phyloP scores from a whole-genome alignment of 129 eudicot genomes.

The carrot (Daucus carota) region DNA sequence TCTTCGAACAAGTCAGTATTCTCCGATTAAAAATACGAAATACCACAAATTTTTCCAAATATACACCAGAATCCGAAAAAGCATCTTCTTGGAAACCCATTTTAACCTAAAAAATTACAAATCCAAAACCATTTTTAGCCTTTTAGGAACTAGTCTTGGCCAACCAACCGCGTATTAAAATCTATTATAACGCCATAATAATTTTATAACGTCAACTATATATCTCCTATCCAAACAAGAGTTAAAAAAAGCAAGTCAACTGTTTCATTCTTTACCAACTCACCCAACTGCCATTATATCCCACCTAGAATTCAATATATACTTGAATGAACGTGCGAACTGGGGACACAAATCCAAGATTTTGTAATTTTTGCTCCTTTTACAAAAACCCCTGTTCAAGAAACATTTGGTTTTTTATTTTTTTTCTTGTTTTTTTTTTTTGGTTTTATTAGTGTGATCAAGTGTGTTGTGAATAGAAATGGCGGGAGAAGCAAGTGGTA shows the following conservation, averaged over 20 bases:
- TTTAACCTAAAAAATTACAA: no score
- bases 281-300: background rate
- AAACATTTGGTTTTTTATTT: no score
- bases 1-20: no score
- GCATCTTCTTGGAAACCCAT: background rate
- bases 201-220: background rate
- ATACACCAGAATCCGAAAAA: no score
- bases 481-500: slow-evolving; percentile 36
- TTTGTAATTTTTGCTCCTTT: background rate
- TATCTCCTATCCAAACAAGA: background rate
- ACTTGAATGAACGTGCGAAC: background rate
- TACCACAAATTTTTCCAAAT: no score
- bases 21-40: no score
- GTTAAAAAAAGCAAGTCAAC: background rate
- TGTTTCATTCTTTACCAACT: background rate
- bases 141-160: no score
- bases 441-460: background rate
- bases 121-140: no score
- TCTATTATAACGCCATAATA: background rate
- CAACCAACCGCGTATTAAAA: background rate
- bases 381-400: background rate
- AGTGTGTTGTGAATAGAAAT: slow-evolving; percentile 6
- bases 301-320: background rate
- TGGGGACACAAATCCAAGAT: background rate
- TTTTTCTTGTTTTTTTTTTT: no score